Percentiles rank a stretch among this genome's conserved stretches.
phyloP scores from a whole-genome alignment of 2,329 filamentous ascomycete genomes.

The Zymoseptoria ardabiliae region DNA sequence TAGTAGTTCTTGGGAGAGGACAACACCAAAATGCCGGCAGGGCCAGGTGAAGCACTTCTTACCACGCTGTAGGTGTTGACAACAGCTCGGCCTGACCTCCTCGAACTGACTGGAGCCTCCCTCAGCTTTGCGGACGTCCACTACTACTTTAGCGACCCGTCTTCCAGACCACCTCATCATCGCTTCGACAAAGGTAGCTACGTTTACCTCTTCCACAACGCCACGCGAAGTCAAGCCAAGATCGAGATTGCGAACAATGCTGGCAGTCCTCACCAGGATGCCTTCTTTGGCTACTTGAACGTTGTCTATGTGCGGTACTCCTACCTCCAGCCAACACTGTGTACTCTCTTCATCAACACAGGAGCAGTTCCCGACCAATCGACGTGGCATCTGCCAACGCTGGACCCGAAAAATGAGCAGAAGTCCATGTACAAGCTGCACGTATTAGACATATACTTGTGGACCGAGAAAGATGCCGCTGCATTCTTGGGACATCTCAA shows the following conservation, averaged over 20 bases:
- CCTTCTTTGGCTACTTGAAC: constrained; percentile 61
- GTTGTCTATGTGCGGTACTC: constrained; percentile 58
- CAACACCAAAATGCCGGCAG: constrained; percentile 37
- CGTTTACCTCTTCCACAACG: constrained; percentile 71
- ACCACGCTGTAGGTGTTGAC: constrained; percentile 40
- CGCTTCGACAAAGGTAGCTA: constrained; percentile 75
- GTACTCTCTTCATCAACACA: constrained; percentile 57
- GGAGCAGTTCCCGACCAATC: constrained; percentile 37
- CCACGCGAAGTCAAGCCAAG: constrained; percentile 58
- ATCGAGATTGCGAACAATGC: constrained; percentile 70
- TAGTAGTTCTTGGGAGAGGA: not conserved
- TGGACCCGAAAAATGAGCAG: constrained; percentile 63
- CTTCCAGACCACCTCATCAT: constrained; percentile 63
- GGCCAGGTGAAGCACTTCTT: constrained; percentile 41
- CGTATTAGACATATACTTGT: constrained; percentile 71
- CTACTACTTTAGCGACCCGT: constrained; percentile 67
- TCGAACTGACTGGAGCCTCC: not conserved
- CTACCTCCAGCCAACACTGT: constrained; percentile 65
- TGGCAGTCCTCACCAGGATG: constrained; percentile 69
- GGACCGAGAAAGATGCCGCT: constrained; percentile 64
- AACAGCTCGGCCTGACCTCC: not conserved
- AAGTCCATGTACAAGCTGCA: constrained; percentile 75
- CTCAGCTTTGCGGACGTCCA: constrained; percentile 68
- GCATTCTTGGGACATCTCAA: constrained; percentile 63
- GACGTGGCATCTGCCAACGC: constrained; percentile 69